Conservation (phyloP, 352 stramenopile species). For the Globisporangium uncinulatum region DNA sequence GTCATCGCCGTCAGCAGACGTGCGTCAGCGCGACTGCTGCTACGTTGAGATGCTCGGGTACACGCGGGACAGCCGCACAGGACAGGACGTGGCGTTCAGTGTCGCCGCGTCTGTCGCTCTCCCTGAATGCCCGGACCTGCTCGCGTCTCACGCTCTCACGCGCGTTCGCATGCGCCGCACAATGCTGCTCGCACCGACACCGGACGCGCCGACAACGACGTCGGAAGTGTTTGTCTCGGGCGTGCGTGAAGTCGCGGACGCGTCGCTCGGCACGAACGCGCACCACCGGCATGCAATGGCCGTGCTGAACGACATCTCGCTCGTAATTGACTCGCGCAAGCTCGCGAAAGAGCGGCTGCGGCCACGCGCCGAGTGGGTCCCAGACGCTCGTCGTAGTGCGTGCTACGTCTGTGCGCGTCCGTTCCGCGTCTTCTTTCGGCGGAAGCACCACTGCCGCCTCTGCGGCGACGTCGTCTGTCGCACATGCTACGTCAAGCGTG, state of each 20-base stretch:
- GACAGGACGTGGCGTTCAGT: slow-evolving; percentile 36
- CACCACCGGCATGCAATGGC: slow-evolving; percentile 43
- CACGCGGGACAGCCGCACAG: slow-evolving; percentile 22
- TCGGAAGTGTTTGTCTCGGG: slow-evolving; percentile 47
- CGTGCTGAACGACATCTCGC: slow-evolving; percentile 42
- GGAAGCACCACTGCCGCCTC: slow-evolving; percentile 43
- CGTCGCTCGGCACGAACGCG: slow-evolving; percentile 29
- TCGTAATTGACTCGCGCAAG: slow-evolving; percentile 51
- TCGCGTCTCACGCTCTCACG: slow-evolving; percentile 21
- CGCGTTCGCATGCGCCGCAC: slow-evolving; percentile 42
- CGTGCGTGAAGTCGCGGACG: slow-evolving; percentile 21
- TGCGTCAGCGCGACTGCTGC: slow-evolving; percentile 33
- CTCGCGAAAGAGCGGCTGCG: slow-evolving; percentile 32
- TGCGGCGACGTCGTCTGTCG: slow-evolving; percentile 50
- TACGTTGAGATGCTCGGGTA: slow-evolving; percentile 49
- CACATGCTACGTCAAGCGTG: slow-evolving; percentile 38
- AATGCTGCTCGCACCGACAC: slow-evolving; percentile 30
- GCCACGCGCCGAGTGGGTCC: slow-evolving; percentile 28
- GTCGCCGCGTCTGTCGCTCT: slow-evolving; percentile 33
- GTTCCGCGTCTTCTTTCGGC: slow-evolving; percentile 22
- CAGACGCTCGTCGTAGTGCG: slow-evolving; percentile 19
- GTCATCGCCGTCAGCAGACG: slow-evolving; percentile 17
- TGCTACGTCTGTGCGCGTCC: slow-evolving; percentile 19
- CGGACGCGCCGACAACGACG: slow-evolving; percentile 24
- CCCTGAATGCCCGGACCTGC: slow-evolving; percentile 37